Percentiles rank a stretch among this genome's conserved stretches.
These are phyloP conservation scores for Ophiostoma himal-ulmi DNA, from an alignment of 2,329 filamentous ascomycete species.

Conservation along the genomic window DNA sequence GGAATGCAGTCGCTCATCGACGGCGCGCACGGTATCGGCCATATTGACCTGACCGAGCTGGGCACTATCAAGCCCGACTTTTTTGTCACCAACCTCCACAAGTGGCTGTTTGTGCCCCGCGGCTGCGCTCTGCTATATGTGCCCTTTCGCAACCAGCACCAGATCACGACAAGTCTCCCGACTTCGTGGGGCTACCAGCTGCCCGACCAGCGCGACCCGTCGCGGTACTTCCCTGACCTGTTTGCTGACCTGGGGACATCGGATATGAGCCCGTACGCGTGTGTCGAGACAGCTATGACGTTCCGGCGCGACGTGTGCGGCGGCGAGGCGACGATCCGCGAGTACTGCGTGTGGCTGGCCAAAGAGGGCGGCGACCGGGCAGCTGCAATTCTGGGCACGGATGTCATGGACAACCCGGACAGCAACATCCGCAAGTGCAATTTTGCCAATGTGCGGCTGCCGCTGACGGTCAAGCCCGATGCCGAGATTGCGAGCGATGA, in stretches of 20 bases:
- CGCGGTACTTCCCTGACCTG: constrained; percentile 49
- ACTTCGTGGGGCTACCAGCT: constrained; percentile 61
- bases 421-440: constrained; percentile 49
- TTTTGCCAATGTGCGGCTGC: constrained; percentile 59
- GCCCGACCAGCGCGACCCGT: constrained; percentile 15
- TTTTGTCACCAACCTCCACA: constrained; percentile 66
- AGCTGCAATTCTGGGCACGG: constrained; percentile 54
- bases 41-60: constrained; percentile 17
- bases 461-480: constrained; percentile 32
- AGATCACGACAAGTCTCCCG: constrained; percentile 61
- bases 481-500: constrained; percentile 14
- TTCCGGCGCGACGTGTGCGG: constrained; percentile 57
- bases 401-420: constrained; percentile 52
- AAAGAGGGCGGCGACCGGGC: constrained; percentile 50
- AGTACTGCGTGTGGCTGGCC: constrained; percentile 52
- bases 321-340: constrained; percentile 57
- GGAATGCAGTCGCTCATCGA: constrained; percentile 11
- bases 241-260: constrained; percentile 64
- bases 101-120: constrained; percentile 68
- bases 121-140: constrained; percentile 66
- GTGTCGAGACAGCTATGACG: constrained; percentile 54
- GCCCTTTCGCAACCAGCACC: constrained; percentile 57
- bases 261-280: constrained; percentile 59
- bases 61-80: constrained; percentile 52
- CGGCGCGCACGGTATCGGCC: constrained; percentile 13